Base-by-base conservation (phyloP, 805 yeast species). In the Pichia manshurica region DNA sequence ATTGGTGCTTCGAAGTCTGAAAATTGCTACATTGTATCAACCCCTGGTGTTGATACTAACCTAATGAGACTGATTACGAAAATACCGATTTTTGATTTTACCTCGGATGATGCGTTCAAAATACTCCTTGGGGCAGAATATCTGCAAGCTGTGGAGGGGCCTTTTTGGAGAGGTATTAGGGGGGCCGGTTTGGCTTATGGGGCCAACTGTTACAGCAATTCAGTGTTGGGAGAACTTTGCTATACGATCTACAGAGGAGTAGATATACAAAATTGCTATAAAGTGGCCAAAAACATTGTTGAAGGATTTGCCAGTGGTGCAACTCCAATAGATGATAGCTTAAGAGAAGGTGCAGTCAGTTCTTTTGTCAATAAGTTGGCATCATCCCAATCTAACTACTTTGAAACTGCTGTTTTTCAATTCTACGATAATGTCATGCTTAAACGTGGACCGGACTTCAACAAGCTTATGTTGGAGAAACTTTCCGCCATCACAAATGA, bases 161-260 rank as follows among this genome's bases (percentile, higher is more conserved):
- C 98, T 32, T 83, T 91, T 53, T 91, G 98, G 97, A 78, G 87
- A 58, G 96, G 95, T 47, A 86, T 93, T 31, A 78, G 99, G 66
- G 99, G 99, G 36, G 76, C 89, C 1, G 99, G 99, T 2, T 70
- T 87, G 38, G 97, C 97, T 0, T 93, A 93, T 63, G 97, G 96
- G 34, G 93, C 91, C 1, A 72, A 70, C 46, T 71, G 87, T 55
- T 60, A 72, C 39, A 72, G 78, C 42, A 74, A 75, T 52, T 60
- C 77, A 12, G 96, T 88, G 55, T 67, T 77, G 36, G 91, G 95
- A 3, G 77, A 74, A 45, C 64, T 91, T 52, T 71, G 73, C 4
- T 87, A 82, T 57, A 74, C 72, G 40, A 74, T 91, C 17, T 86
- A 87, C 58, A 76, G 96, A 52, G 96, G 95, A 13, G 78, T 96